A percentile compares a stretch with the other conserved stretches of the same genome.
Conservation (phyloP, 495 filamentous ascomycete genomes). For the Neurospora sp. region DNA sequence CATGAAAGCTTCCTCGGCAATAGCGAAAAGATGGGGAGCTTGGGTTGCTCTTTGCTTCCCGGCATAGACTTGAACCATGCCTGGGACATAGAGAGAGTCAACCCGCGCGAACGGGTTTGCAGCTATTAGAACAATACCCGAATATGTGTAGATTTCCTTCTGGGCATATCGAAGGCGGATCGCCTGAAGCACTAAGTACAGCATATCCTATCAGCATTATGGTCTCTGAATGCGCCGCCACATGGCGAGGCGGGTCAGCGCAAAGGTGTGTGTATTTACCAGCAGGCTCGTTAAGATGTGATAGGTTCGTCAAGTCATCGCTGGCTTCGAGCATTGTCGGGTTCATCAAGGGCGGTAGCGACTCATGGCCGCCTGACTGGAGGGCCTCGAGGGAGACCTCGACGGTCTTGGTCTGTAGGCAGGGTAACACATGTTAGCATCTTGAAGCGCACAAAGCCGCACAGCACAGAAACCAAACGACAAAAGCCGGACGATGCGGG, state of each 20-base stretch:
- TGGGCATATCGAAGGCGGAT: slow-evolving; percentile 97
- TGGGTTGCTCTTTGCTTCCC: slow-evolving; percentile 94
- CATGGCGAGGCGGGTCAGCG: neutral
- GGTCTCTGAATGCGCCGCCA: neutral
- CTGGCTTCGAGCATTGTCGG: slow-evolving; percentile 96
- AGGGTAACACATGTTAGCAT: slow-evolving; percentile 15
- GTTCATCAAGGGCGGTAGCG: slow-evolving; percentile 93
- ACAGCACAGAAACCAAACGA: neutral
- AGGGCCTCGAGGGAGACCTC: slow-evolving; percentile 73
- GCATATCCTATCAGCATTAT: slow-evolving; percentile 24
- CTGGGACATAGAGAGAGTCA: slow-evolving; percentile 95
- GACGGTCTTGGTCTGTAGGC: slow-evolving; percentile 57
- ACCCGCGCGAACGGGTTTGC: slow-evolving; percentile 98
- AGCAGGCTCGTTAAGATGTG: slow-evolving; percentile 96
- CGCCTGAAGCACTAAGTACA: slow-evolving; percentile 72
- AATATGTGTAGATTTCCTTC: slow-evolving; percentile 99
- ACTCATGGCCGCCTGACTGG: slow-evolving; percentile 54
- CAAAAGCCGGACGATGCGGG: neutral
- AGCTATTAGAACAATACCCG: slow-evolving; percentile 95
- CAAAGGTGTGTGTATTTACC: slow-evolving; percentile 44
- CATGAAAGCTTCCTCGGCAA: slow-evolving; percentile 98
- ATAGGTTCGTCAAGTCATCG: slow-evolving; percentile 95
- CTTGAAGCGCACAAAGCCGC: neutral
- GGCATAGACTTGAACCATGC: slow-evolving; percentile 98
- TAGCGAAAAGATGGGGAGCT: slow-evolving; percentile 96